These are phyloP conservation scores for Cupressus sempervirens DNA, from an alignment of 75 land plant species.

Conservation along the genomic window DNA sequence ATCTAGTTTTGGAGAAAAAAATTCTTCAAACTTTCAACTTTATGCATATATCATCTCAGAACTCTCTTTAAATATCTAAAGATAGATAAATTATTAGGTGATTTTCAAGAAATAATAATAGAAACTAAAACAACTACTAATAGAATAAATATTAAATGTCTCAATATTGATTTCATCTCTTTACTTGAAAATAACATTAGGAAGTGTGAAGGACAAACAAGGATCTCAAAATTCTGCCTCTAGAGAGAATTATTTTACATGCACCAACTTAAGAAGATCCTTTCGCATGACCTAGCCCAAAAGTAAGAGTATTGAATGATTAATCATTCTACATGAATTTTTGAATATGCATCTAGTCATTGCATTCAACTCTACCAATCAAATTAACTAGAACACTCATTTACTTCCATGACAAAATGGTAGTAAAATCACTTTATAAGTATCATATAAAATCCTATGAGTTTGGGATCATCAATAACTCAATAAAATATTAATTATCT, in stretches of 20 bases:
- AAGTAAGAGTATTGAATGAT: neutral
- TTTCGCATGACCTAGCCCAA: conserved; percentile 78
- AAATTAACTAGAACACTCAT: neutral
- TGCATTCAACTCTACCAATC: neutral
- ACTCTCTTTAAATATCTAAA: neutral
- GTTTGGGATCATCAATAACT: neutral
- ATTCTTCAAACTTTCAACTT: neutral
- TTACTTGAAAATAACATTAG: conserved; percentile 98
- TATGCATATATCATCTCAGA: neutral
- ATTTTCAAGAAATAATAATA: neutral
- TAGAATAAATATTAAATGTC: neutral
- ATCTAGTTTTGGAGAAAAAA: neutral
- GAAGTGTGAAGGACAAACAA: conserved; percentile 75
- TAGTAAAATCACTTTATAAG: neutral
- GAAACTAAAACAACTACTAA: neutral
- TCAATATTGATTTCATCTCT: conserved; percentile 1
- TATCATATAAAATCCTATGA: neutral
- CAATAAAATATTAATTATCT: neutral
- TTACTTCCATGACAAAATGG: neutral
- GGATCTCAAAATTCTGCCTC: conserved; percentile 82
- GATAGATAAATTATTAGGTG: neutral
- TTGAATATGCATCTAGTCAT: neutral
- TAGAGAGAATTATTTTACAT: conserved; percentile 84
- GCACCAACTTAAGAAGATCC: conserved; percentile 74
- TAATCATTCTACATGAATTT: neutral